Evolutionary conservation across 345 rosid species (phyloP), one percentile per base, ranked within the genome.

Genomic region (Lepidium didymum): DNA sequence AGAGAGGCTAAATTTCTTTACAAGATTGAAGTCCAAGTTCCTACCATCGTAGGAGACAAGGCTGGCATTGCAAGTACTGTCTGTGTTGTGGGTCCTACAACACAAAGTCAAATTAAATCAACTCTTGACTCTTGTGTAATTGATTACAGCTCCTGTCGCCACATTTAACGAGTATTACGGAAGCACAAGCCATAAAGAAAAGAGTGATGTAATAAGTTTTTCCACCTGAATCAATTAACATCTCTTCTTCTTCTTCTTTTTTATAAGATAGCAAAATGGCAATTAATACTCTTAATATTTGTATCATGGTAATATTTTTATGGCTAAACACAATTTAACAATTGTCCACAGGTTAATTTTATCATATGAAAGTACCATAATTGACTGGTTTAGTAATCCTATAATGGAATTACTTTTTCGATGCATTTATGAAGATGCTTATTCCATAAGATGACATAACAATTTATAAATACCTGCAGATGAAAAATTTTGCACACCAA

Each of bases 41-140:
- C 86, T 72, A 93, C 98, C 98, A 93, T 93, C 53, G 97, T 87
- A n/a, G 98, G 98, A 70, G 98, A 93, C 82, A 90, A 81, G 61
- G 98, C 98, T 52, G 98, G 98, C 98, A 93, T 88, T 75, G 87
- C 82, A 40, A 93, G 74, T 73, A 90, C 82, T 8, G 77, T 62
- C 71, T 93, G 92, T 10, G 87, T 27, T 67, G 87, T 77, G 75
- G 68, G 67, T 62, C 88, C 97, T 93, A 82, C 51, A 75, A 53
- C 84, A 90, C 86, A 85, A 57, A 74, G 68, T 16, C 38, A 75
- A 37, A 81, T 53, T 60, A 31, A 69, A 67, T 46, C 46, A 42
- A 46, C 19, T 14, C 46, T 50, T 34, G 38, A 43, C 58, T 10
- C 14, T 57, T 56, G 56, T 35, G 52, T 42, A 44, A 12, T 50